Base-by-base conservation (phyloP, 2,329 filamentous ascomycete genomes). In the Pseudogymnoascus sp. region DNA sequence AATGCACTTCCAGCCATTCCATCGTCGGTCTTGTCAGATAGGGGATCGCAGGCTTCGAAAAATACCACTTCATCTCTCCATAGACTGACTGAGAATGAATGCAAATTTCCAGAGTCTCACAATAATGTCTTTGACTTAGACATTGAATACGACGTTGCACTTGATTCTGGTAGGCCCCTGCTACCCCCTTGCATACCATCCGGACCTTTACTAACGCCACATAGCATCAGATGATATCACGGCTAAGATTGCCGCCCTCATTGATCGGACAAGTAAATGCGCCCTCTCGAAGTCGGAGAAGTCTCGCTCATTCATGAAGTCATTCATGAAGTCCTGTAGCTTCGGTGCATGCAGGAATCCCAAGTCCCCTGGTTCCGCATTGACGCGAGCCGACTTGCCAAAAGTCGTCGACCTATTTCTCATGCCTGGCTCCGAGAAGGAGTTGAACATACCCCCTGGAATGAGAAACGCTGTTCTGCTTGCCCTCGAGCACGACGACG, bases 401-500 rank as follows among this genome's bases (percentile, higher is more conserved):
- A 75, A 76, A 60, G 73, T 80, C 60, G 72, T 76, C 67, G 68
- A 72, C 31, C 74, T 75, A 1, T 81, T 78, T 65, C 74, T 81
- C 10, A 59, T 73, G 12, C 76, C 78, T 1, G 74, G 73, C 5
- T 71, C 77, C 1, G 73, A 76, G 47, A 80, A 79, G 68, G 79
- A 81, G 66, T 75, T 81, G 64, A 81, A 81, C 69, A 77, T 81
- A 64, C 77, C 79, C 3, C 73, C 76, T 0, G 64, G 72, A 1
- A 75, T 80, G 66, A 77, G 79, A 40, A 71, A 73, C 40, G 67
- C 73, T 5, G 77, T 75, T 11, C 74, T 80, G 7, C 64, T 70
- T 26, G 73, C 69, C 4, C 71, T 80, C 12, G 69, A 73, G 18
- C 67, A 67, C 5, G 71, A 72, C 0, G 74, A 79, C 63, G 77